Base-by-base conservation (phyloP, 345 rosid genomes). In the Syzygium aromaticum region DNA sequence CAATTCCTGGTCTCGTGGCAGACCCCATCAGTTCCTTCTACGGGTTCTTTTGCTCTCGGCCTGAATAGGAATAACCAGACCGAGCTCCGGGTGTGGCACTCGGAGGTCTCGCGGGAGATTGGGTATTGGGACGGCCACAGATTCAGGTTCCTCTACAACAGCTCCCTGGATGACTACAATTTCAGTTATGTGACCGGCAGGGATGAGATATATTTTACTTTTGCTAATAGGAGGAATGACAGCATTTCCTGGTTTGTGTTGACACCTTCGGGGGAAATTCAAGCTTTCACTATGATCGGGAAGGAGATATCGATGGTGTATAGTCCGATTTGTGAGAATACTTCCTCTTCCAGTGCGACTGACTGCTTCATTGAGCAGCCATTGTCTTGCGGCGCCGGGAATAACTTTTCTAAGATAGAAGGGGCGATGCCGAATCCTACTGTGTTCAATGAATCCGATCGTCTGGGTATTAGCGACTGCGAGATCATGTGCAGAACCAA, bases 211-310 rank as follows among this genome's bases (percentile, higher is more conserved):
- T 88, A 88, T 30, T 67, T 88, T 6, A 77, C 78, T 52, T 85
- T 85, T 10, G 25, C 54, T 11, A 85, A 25, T 25, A 77, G 67
- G 51, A 51, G 57, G 56, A 77, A 56, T 17, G 40, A 30, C 23
- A 78, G 56, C 21, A 40, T 83, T 15, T 85, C 89, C n/a, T 88
- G 89, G 89, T 86, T 85, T 49, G 87, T 77, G 59, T 23, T 88
- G 52, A 22, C 87, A 61, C 78, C 89, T 19, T 67, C 16, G 12
- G 85, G 89, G 82, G 85, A 61, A 73, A 80, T 85, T 51, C 49
- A 88, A 52, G 87, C 80, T 56, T 85, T 61, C 84, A 88, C 38
- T 16, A 54, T 85, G 87, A 85, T 84, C 3, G 57, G 52, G 52
- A 85, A 85, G 86, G 21, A 61, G 51, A 80, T 88, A 16, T 67